These are phyloP conservation scores for Tuber melanosporum DNA, from an alignment of 495 filamentous ascomycete genomes.

Conservation along the genomic window DNA sequence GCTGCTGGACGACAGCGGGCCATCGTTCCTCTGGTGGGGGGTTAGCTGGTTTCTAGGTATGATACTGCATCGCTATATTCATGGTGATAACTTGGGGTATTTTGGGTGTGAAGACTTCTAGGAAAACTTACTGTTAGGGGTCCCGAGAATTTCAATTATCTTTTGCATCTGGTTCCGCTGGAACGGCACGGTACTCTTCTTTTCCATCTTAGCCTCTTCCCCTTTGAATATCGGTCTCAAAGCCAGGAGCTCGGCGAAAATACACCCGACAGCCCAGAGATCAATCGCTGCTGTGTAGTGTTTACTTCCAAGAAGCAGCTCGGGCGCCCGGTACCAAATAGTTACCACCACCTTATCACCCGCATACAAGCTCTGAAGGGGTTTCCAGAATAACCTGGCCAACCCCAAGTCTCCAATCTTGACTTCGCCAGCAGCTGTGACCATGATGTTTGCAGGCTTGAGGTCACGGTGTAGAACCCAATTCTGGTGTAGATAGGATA, in stretches of 20 bases:
- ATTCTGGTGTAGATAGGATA: constrained; percentile 89
- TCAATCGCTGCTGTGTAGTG: constrained; percentile 97
- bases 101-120: not conserved
- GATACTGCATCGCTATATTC: not conserved
- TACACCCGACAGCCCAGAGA: constrained; percentile 95
- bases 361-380: constrained; percentile 77
- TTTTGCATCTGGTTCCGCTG: constrained; percentile 98
- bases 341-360: constrained; percentile 99
- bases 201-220: constrained; percentile 98
- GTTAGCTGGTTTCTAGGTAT: not conserved
- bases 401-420: constrained; percentile 91
- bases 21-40: constrained; percentile 59
- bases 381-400: constrained; percentile 88
- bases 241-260: constrained; percentile 89
- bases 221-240: constrained; percentile 96
- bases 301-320: constrained; percentile 78
- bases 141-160: constrained; percentile 89
- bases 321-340: constrained; percentile 97
- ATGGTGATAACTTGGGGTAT: not conserved
- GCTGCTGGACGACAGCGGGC: constrained; percentile 72
- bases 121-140: constrained; percentile 56
- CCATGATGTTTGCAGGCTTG: constrained; percentile 98
- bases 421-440: constrained; percentile 80
- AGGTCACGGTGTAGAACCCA: constrained; percentile 97
- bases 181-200: constrained; percentile 92